A percentile compares a stretch with the other conserved stretches of the same genome.
phyloP scores from a whole-genome alignment of 208 protist species.

The Trichomonas tenax region DNA sequence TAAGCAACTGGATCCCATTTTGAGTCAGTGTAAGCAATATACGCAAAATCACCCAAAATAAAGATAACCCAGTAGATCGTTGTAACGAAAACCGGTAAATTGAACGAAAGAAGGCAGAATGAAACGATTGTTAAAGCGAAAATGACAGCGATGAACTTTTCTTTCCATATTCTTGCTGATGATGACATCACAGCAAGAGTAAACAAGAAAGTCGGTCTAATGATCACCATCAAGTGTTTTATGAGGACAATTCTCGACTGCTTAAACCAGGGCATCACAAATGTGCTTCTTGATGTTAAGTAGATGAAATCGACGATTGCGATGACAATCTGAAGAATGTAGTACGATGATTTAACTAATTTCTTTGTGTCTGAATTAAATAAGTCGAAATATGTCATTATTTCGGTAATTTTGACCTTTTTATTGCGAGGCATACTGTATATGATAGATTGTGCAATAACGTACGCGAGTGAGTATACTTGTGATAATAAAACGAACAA shows the following conservation, averaged over 20 bases:
- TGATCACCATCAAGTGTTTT: not conserved
- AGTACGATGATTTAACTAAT: not conserved
- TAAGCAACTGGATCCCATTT: not conserved
- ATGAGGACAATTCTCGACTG: not conserved
- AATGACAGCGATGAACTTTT: not conserved
- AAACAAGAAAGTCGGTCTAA: not conserved
- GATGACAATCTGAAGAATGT: not conserved
- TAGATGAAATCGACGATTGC: not conserved
- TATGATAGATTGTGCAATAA: not conserved
- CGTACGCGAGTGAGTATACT: not conserved
- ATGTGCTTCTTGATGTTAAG: not conserved
- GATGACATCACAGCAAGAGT: not conserved
- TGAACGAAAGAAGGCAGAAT: not conserved
- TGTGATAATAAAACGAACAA: not conserved
- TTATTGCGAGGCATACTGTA: not conserved
- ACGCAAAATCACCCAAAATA: not conserved
- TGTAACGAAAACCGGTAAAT: not conserved
- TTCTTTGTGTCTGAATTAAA: not conserved
- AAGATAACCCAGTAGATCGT: not conserved
- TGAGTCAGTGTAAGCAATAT: not conserved
- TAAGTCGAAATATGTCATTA: not conserved
- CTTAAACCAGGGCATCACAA: not conserved
- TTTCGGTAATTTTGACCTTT: not conserved
- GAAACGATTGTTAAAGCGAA: not conserved
- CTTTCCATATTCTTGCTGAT: not conserved